Percentiles rank a stretch among this genome's conserved stretches.
These are phyloP conservation scores for Bacterosira constricta DNA, from an alignment of 108 stramenopile genomes.

Conservation along the genomic window DNA sequence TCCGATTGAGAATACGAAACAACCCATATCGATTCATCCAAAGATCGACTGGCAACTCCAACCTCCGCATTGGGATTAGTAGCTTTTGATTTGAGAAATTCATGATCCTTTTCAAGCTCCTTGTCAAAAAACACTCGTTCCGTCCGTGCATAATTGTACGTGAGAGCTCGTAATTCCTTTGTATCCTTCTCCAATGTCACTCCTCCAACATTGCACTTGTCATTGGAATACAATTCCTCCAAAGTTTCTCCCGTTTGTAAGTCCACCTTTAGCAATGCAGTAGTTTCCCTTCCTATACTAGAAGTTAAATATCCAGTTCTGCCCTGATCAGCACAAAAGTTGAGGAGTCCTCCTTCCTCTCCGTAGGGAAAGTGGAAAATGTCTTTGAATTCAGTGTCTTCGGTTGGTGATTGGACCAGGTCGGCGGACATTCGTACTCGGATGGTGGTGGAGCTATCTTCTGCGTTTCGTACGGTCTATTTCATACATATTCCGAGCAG, in stretches of 20 bases:
- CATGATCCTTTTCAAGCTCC: conserved; percentile 57
- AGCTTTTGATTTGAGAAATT: conserved; percentile 46
- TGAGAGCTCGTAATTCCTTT: conserved; percentile 56
- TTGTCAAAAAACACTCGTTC: conserved; percentile 66
- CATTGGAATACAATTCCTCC: conserved; percentile 59
- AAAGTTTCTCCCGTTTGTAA: conserved; percentile 55
- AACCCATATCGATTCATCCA: conserved; percentile 64
- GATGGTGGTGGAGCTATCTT: conserved; percentile 52
- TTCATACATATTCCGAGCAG: not conserved
- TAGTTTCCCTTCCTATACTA: conserved; percentile 63
- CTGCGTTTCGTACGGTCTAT: conserved; percentile 43
- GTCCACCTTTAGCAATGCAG: conserved; percentile 68
- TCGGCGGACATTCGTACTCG: conserved; percentile 40
- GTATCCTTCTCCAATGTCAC: conserved; percentile 62
- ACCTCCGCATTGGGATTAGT: conserved; percentile 51
- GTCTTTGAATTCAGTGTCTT: conserved; percentile 54
- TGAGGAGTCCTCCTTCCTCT: conserved; percentile 56
- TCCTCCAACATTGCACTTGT: conserved; percentile 63
- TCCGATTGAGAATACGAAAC: conserved; percentile 46
- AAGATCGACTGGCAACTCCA: conserved; percentile 40
- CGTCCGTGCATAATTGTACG: conserved; percentile 64
- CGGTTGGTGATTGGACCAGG: not conserved
- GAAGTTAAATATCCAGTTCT: conserved; percentile 54
- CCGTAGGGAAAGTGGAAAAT: conserved; percentile 64
- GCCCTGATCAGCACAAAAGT: conserved; percentile 58